Conservation (phyloP, 2,329 filamentous ascomycete species). For the Xylaria multiplex region DNA sequence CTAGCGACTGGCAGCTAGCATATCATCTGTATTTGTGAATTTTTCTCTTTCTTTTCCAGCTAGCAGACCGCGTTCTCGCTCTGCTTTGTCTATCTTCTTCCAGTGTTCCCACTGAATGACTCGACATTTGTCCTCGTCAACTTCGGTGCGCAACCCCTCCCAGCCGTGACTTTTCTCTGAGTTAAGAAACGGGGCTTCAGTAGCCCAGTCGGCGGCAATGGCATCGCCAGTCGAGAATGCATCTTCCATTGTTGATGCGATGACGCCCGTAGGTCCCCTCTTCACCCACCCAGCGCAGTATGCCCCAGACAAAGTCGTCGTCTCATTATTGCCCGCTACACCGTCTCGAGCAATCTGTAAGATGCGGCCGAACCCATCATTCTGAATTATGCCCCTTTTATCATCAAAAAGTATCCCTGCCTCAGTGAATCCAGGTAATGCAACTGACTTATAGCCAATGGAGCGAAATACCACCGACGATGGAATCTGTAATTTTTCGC, state of each 20-base stretch:
- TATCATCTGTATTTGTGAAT: constrained; percentile 66
- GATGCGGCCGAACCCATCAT: constrained; percentile 83
- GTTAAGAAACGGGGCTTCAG: constrained; percentile 55
- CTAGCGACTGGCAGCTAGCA: constrained; percentile 64
- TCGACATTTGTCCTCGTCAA: constrained; percentile 63
- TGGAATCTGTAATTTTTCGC: constrained; percentile 63
- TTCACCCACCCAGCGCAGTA: constrained; percentile 99
- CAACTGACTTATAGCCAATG: constrained; percentile 90
- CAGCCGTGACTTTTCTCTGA: constrained; percentile 65
- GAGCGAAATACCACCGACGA: constrained; percentile 85
- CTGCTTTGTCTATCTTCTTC: constrained; percentile 81
- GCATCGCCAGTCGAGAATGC: constrained; percentile 90
- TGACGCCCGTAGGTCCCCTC: constrained; percentile 91
- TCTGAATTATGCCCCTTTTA: constrained; percentile 78
- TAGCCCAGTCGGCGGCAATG: constrained; percentile 79
- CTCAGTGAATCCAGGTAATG: constrained; percentile 77
- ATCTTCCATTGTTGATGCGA: constrained; percentile 95
- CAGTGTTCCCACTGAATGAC: constrained; percentile 86
- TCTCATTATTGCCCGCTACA: constrained; percentile 50
- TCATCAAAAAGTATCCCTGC: constrained; percentile 82
- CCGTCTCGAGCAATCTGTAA: constrained; percentile 51
- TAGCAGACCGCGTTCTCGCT: constrained; percentile 71
- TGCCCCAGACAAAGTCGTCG: constrained; percentile 70
- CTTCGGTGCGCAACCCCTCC: constrained; percentile 76
- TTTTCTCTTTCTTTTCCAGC: constrained; percentile 83